Percentiles rank a stretch among this genome's conserved stretches.
phyloP scores from a whole-genome alignment of 805 yeast genomes.

The Diddensiella santjacobensis region DNA sequence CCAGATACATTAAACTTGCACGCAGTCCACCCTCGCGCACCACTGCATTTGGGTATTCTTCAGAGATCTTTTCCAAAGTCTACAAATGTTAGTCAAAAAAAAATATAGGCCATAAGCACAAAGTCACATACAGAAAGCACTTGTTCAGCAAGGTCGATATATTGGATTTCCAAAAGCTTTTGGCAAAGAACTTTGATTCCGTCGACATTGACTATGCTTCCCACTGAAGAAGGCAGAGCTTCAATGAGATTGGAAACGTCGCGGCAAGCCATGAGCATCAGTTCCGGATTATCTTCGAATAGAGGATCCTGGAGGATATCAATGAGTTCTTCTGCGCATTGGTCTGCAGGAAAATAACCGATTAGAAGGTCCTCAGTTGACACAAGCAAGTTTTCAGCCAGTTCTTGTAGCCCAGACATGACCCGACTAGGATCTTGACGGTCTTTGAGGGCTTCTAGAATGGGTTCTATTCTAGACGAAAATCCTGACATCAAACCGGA shows the following conservation, averaged over 20 bases:
- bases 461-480: slow-evolving; percentile 25
- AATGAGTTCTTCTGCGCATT: slow-evolving; percentile 52
- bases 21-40: slow-evolving; percentile 57
- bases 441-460: slow-evolving; percentile 23
- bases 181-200: slow-evolving; percentile 62
- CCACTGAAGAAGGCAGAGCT: slow-evolving; percentile 60
- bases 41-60: slow-evolving; percentile 30
- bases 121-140: slow-evolving; percentile 56
- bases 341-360: slow-evolving; percentile 50
- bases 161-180: slow-evolving; percentile 69
- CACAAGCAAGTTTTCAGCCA: slow-evolving; percentile 33
- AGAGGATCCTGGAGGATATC: slow-evolving; percentile 54
- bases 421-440: slow-evolving; percentile 30
- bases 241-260: slow-evolving; percentile 79
- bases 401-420: slow-evolving; percentile 32
- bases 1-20: slow-evolving; percentile 68
- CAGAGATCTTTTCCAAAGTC: slow-evolving; percentile 35
- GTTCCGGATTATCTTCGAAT: slow-evolving; percentile 63
- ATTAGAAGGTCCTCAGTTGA: slow-evolving; percentile 31
- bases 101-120: background rate
- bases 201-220: slow-evolving; percentile 58
- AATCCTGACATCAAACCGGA: slow-evolving; percentile 30
- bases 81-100: slow-evolving; percentile 27
- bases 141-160: slow-evolving; percentile 90
- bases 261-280: slow-evolving; percentile 80